phyloP scores from a whole-genome alignment of 768 basidiomycete genomes.

The Leccinum arenicola region DNA sequence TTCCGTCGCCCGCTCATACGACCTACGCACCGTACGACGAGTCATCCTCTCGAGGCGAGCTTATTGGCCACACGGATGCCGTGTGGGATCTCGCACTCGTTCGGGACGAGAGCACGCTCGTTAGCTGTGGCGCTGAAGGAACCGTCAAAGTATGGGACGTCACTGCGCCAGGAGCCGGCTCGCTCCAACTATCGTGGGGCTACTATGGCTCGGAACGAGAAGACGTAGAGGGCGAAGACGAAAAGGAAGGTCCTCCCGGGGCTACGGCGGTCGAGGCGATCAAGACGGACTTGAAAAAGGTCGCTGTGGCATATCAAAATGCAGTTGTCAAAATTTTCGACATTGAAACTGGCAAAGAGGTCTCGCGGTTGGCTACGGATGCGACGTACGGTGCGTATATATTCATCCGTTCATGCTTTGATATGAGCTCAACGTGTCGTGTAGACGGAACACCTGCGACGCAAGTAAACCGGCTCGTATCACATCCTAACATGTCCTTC shows the following conservation, averaged over 20 bases:
- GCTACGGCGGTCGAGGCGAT: conserved; percentile 85
- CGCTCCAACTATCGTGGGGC: conserved; percentile 75
- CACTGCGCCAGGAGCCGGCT: conserved; percentile 55
- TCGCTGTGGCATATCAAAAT: conserved; percentile 89
- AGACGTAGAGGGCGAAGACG: conserved; percentile 37
- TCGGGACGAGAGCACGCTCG: conserved; percentile 77
- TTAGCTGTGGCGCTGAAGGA: conserved; percentile 91
- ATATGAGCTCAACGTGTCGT: conserved; percentile 4
- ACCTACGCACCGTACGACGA: conserved; percentile 92
- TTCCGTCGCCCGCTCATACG: conserved; percentile 73
- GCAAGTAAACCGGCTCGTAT: conserved; percentile 83
- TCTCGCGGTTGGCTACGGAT: conserved; percentile 58
- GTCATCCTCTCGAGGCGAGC: conserved; percentile 67
- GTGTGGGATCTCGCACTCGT: conserved; percentile 94
- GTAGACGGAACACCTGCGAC: conserved; percentile 72
- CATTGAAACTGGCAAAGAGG: conserved; percentile 82
- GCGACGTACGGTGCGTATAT: conserved; percentile 49
- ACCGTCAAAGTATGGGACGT: conserved; percentile 94
- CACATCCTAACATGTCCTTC: conserved; percentile 87
- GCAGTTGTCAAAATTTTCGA: conserved; percentile 89
- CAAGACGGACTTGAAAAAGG: conserved; percentile 78
- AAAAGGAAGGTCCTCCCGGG: conserved; percentile 48
- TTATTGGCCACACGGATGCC: conserved; percentile 92
- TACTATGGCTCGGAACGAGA: conserved; percentile 63
- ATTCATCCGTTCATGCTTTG: not conserved